These are phyloP conservation scores for Pythium sp. DNA, from an alignment of 352 stramenopile genomes.

Conservation along the genomic window DNA sequence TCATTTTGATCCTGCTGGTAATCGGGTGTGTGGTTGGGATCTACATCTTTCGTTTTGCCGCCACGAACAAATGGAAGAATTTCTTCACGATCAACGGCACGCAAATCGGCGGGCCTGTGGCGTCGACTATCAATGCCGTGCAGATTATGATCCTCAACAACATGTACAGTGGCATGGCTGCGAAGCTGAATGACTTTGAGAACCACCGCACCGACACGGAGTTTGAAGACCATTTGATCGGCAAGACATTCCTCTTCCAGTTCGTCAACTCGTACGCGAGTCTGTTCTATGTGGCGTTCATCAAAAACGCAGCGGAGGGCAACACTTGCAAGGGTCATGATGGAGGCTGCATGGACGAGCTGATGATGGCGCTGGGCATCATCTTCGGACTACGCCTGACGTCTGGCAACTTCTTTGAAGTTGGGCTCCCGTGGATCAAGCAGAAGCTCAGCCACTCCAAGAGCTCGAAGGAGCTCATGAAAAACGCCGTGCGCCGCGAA, in stretches of 20 bases:
- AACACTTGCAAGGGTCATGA: slow-evolving; percentile 40
- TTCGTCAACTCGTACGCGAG: slow-evolving; percentile 83
- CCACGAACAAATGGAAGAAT: slow-evolving; percentile 48
- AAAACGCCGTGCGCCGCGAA: slow-evolving; percentile 34
- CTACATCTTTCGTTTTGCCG: slow-evolving; percentile 68
- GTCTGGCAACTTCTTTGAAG: slow-evolving; percentile 79
- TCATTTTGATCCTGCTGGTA: slow-evolving; percentile 68
- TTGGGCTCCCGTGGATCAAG: slow-evolving; percentile 71
- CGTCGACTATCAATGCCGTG: slow-evolving; percentile 73
- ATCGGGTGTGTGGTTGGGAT: slow-evolving; percentile 65
- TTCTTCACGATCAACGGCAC: slow-evolving; percentile 56
- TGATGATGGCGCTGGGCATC: slow-evolving; percentile 72
- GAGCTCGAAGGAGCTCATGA: slow-evolving; percentile 25
- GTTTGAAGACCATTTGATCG: slow-evolving; percentile 91
- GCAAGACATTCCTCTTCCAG: slow-evolving; percentile 81
- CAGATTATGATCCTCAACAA: slow-evolving; percentile 84
- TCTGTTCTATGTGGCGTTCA: slow-evolving; percentile 86
- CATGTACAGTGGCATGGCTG: slow-evolving; percentile 60
- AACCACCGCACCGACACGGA: slow-evolving; percentile 97
- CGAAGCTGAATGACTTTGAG: slow-evolving; percentile 82
- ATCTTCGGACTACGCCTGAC: slow-evolving; percentile 72
- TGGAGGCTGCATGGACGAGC: slow-evolving; percentile 71
- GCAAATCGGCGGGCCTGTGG: slow-evolving; percentile 45
- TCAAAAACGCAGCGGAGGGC: slow-evolving; percentile 60
- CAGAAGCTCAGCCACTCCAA: slow-evolving; percentile 34